These are phyloP conservation scores for Turnera subulata DNA, from an alignment of 345 rosid species.

Conservation along the genomic window DNA sequence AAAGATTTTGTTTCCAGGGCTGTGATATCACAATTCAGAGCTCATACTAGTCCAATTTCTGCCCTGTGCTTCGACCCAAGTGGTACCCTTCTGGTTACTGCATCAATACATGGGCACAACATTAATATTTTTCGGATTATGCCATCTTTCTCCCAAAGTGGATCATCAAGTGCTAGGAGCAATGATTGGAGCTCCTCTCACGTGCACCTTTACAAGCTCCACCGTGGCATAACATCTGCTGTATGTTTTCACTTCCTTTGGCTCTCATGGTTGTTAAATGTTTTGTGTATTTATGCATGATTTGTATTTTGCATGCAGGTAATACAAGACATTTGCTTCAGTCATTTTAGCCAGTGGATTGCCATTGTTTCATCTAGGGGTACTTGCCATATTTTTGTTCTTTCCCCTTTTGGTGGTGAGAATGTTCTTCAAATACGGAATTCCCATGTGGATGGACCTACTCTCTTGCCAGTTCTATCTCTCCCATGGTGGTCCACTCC, in stretches of 20 bases:
- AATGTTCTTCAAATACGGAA: slow-evolving; percentile 65
- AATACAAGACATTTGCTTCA: slow-evolving; percentile 92
- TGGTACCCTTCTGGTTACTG: slow-evolving; percentile 87
- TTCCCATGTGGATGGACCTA: slow-evolving; percentile 67
- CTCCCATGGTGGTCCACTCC: slow-evolving; percentile 92
- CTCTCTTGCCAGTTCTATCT: slow-evolving; percentile 59
- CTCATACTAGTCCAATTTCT: slow-evolving; percentile 94
- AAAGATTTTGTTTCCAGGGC: slow-evolving; percentile 82
- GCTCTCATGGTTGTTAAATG: slow-evolving; percentile 4
- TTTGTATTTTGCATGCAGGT: slow-evolving; percentile 43
- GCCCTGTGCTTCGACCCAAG: slow-evolving; percentile 95
- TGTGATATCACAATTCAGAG: slow-evolving; percentile 84
- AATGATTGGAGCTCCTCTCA: slow-evolving; percentile 90
- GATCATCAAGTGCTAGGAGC: slow-evolving; percentile 42
- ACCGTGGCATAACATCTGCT: slow-evolving; percentile 96
- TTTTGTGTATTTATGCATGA: neutral
- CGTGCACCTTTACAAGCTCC: slow-evolving; percentile 95
- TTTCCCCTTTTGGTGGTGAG: slow-evolving; percentile 97
- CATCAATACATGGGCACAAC: slow-evolving; percentile 84
- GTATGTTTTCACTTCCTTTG: slow-evolving; percentile 39
- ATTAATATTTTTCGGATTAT: slow-evolving; percentile 87
- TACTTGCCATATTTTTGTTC: slow-evolving; percentile 83
- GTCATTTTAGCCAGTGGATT: slow-evolving; percentile 90
- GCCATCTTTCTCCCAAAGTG: slow-evolving; percentile 61
- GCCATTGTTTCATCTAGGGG: slow-evolving; percentile 82